Evolutionary conservation across 2,329 filamentous ascomycete genomes (phyloP), one percentile per base, ranked within the genome.

Genomic region (Fusarium sulawesiense): DNA sequence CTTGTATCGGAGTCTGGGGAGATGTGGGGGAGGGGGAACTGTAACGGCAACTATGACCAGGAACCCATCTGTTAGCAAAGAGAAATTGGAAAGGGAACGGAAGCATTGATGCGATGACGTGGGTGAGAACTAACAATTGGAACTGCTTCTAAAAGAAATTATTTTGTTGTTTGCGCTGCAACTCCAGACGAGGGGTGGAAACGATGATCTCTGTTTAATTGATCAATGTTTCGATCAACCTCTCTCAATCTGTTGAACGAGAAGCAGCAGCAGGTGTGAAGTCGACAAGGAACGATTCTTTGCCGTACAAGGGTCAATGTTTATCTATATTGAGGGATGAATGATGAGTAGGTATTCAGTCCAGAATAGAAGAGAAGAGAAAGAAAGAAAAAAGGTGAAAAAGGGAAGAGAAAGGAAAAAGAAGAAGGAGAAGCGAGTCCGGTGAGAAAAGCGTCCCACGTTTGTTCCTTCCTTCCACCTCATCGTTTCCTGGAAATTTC

Each of bases 181-280:
- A 72, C 70, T 72, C 70, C 70, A 72, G 70, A 72, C 59, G 70
- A 71, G 70, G 58, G 66, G 66, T 56, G 55, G 57, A 70, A 64
- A 72, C 60, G 68, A 71, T 50, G 68, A 71, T 70, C 65, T 66
- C 49, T 58, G 42, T 64, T 56, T 53, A 61, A 51, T 64, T 49
- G 66, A 64, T 60, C 57, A 53, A 53, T 25, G 49, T 55, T 60
- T 66, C 60, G 47, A 57, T 57, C 49, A 67, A 57, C 66, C 62
- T 67, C 54, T 71, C 69, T 51, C 66, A 63, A 67, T 72, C 73
- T 54, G 70, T 58, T 63, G 58, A 60, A 64, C 53, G 72, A 75
- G 73, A 75, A 70, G 73, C 71, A 75, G 73, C 72, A 74, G 70
- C 70, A 75, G 68, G 54, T 53, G 47, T 48, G 44, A 51, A 32